Evolutionary conservation across 2,329 filamentous ascomycete species (phyloP), one percentile per base, ranked within the genome.

Genomic region (Verticillium dahliae): DNA sequence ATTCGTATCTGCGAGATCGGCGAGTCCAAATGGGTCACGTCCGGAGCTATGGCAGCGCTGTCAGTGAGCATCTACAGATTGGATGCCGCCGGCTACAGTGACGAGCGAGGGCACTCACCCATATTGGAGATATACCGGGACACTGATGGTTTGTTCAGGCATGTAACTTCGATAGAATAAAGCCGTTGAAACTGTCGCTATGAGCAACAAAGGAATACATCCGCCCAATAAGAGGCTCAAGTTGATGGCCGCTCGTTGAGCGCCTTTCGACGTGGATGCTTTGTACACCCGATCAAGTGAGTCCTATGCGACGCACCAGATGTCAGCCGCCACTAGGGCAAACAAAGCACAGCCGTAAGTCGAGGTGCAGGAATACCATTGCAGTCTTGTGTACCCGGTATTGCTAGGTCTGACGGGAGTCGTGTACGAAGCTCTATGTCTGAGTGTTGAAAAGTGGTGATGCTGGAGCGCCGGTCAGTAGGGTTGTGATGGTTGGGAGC

Each of bases 61-160:
- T 65, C 37, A 54, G 45, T 57, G 33, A 22, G 22, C n/a, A 45
- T 35, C 1, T 62, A 60, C 60, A 56, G 31, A 50, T 57, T 27
- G 22, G 34, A 13, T 39, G 41, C 31, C 45, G 22, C 22, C 7
- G 3, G 45, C 18, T 22, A 50, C n/a, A 22, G 11, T 50, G 9
- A 1, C 13, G n/a, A 22, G 18, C 18, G 13, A 11, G 22, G n/a
- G 10, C 4, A 73, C 77, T 64, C 71, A 85, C 83, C 83, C 81
- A 72, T 86, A 87, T 70, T 86, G 84, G 7, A 87, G 71, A 67
- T 85, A 78, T 5, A 86, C 70, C 15, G 84, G 83, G 79, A 70
- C 0, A 78, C 78, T 27, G 18, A 82, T 77, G 56, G 84, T 74
- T 67, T 83, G 79, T 64, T 85, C 78, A 1, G 84, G 84, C 1